Conservation (phyloP, 208 protist species). For the Tetramitus jugosus region DNA sequence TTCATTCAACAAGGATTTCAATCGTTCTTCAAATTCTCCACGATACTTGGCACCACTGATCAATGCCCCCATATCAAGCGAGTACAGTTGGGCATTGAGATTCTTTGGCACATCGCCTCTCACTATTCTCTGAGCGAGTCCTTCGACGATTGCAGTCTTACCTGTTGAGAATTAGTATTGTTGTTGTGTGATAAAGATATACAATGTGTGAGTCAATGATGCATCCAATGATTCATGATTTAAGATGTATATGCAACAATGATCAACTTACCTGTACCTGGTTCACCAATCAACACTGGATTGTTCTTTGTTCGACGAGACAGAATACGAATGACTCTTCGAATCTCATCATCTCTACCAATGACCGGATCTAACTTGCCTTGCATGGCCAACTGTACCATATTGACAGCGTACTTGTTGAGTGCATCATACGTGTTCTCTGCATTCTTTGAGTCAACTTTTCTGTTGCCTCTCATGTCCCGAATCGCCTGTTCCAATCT, state of each 20-base stretch:
- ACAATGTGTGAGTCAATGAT: too few relatives aligned
- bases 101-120: constrained; percentile 79
- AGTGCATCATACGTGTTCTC: constrained; percentile 63
- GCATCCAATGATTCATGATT: too few relatives aligned
- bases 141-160: constrained; percentile 82
- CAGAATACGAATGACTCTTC: constrained; percentile 89
- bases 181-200: too few relatives aligned
- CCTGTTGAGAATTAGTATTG: too few relatives aligned
- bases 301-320: constrained; percentile 99
- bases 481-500: background rate
- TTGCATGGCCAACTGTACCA: constrained; percentile 76
- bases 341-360: constrained; percentile 96
- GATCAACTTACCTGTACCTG: constrained; percentile 82
- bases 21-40: constrained; percentile 98
- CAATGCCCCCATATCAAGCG: constrained; percentile 96
- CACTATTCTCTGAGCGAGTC: constrained; percentile 77
- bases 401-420: constrained; percentile 89
- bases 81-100: constrained; percentile 64
- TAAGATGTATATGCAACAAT: too few relatives aligned
- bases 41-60: constrained; percentile 97
- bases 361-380: constrained; percentile 96
- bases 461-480: background rate
- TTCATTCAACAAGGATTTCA: constrained; percentile 97
- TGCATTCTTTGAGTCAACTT: background rate
- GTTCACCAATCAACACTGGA: constrained; percentile 96